Conservation (phyloP, 352 stramenopile genomes). For the Phytophthora agathidicida region DNA sequence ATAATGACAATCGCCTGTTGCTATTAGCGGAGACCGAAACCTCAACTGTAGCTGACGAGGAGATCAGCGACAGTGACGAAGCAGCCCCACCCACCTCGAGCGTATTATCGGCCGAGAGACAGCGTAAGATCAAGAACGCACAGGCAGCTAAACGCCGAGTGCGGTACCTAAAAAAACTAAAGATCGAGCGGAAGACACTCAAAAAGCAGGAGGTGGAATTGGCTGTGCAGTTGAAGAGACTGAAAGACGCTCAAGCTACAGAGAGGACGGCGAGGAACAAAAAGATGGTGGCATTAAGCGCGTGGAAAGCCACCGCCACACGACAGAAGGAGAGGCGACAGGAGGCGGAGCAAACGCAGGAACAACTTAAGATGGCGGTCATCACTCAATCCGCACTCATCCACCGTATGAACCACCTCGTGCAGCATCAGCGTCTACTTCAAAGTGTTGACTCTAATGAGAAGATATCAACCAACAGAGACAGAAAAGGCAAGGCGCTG, state of each 20-base stretch:
- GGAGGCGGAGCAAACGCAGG: constrained; percentile 21
- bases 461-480: not conserved
- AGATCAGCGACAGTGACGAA: not conserved
- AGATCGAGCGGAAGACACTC: constrained; percentile 21
- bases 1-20: not conserved
- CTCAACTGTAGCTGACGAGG: too few relatives aligned
- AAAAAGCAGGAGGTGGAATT: constrained; percentile 25
- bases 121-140: constrained; percentile 17
- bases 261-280: constrained; percentile 13
- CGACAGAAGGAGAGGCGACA: constrained; percentile 29
- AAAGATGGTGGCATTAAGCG: constrained; percentile 14
- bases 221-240: constrained; percentile 11
- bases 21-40: constrained; percentile 11
- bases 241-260: constrained; percentile 2
- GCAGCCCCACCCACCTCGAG: not conserved
- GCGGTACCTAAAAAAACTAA: constrained; percentile 27
- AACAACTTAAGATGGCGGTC: constrained; percentile 18
- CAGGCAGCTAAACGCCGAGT: constrained; percentile 21
- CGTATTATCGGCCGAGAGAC: not conserved
- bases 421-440: constrained; percentile 13
- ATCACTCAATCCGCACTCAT: constrained; percentile 21
- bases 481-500: constrained; percentile 4
- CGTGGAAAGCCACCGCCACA: constrained; percentile 21
- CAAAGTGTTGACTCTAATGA: constrained; percentile 2
- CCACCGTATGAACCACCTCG: constrained; percentile 15